Base-by-base conservation (phyloP, 768 basidiomycete species). In the Podaxis rugospora region DNA sequence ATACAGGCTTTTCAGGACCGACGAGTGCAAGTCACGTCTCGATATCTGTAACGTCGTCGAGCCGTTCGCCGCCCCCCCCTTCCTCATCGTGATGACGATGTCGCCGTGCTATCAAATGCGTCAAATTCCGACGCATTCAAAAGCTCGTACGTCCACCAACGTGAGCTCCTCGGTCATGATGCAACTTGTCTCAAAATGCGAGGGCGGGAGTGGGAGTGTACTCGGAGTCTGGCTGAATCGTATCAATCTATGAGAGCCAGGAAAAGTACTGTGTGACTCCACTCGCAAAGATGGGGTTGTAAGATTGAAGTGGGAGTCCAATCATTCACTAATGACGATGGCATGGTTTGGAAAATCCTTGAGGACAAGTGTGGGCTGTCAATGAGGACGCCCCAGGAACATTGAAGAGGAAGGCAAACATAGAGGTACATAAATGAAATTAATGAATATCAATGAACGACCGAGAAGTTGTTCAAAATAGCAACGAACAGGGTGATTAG, bases 111-210 rank as follows among this genome's bases (percentile, higher is more conserved):
- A 21, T 14, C 27, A 13, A 62, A 55, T 55, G 58, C 61, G 23
- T 35, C n/a, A 27, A 32, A 32, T 32, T 0, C 6, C 7, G 6
- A 32, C 28, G 28, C 28, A 32, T 59, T 47, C 23, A 59, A 44
- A 18, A 44, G 42, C 74, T 83, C 59, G 79, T 80, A 3, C 78
- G 81, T 25, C 85, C 85, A 66, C 86, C 87, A 6, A 87, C 85
- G 1, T n/a, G 87, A 89, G 70, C 81, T 88, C 28, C 75, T 88
- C n/a, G 86, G 88, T 65, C 72, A 75, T 23, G 83, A 88, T 66
- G 77, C 77, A 10, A 84, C 74, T 61, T 78, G 84, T 62, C 65
- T 89, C 59, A 83, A 86, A 62, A 72, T 76, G 10, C 78, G 58
- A 52, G 16, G 28, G 5, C 13, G 51, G 40, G 5, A 18, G 16